Evolutionary conservation across 139 green algal genomes (phyloP).

Genomic region (Monoraphidium neglectum): DNA sequence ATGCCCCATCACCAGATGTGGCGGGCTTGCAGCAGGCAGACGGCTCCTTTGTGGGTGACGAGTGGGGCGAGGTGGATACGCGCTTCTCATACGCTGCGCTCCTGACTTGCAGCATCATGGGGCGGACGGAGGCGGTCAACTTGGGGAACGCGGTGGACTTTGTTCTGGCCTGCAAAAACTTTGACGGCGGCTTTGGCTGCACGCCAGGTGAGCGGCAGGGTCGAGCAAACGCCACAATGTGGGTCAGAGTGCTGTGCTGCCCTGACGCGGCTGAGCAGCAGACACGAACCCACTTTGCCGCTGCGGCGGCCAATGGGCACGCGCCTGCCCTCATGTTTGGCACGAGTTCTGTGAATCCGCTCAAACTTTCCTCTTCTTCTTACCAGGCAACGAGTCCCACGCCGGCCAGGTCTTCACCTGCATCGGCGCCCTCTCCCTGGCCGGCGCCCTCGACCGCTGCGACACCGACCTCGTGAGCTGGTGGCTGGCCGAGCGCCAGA

Average conservation of each 20-base stretch:
- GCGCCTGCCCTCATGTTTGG: no score
- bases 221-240: not conserved
- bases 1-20: conserved; percentile 63
- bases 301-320: no score
- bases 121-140: conserved; percentile 56
- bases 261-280: no score
- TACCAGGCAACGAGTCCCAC: conserved; percentile 85
- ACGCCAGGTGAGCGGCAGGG: conserved; percentile 62
- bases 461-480: conserved; percentile 92
- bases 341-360: no score
- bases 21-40: conserved; percentile 82
- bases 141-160: conserved; percentile 75
- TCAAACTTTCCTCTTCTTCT: no score
- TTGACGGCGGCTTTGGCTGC: conserved; percentile 96
- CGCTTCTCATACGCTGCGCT: conserved; percentile 96
- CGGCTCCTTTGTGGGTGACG: conserved; percentile 93
- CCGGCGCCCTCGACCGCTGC: conserved; percentile 70
- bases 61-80: conserved; percentile 98
- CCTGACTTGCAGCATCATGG: conserved; percentile 68
- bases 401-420: conserved; percentile 92
- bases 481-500: conserved; percentile 96
- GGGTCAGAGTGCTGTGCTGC: no score
- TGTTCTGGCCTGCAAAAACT: conserved; percentile 91
- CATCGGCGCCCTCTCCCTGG: conserved; percentile 87
- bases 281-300: no score